Conservation (phyloP, 2,329 filamentous ascomycete species). For the Ciborinia camelliae region DNA sequence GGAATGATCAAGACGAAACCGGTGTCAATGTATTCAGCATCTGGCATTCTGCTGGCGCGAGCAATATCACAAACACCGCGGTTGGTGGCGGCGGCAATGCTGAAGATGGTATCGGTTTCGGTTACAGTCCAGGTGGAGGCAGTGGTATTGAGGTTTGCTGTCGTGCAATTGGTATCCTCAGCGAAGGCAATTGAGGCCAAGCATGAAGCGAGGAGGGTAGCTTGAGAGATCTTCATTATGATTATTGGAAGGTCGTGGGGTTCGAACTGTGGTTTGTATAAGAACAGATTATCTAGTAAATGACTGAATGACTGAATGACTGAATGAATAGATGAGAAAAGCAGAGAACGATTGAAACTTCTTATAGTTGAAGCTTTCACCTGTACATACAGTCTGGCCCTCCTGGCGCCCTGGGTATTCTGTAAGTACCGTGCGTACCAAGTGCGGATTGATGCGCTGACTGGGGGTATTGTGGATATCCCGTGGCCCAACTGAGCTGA, state of each 20-base stretch:
- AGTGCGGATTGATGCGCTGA: not conserved
- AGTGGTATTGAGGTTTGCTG: conserved; percentile 11
- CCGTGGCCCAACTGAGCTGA: not conserved
- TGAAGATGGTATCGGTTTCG: not conserved
- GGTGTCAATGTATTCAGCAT: not conserved
- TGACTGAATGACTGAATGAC: not conserved
- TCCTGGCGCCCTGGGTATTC: not conserved
- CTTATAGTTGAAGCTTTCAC: not conserved
- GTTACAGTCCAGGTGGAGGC: not conserved
- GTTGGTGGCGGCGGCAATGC: conserved; percentile 1
- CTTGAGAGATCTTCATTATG: not conserved
- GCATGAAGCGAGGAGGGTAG: not conserved
- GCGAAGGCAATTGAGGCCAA: not conserved
- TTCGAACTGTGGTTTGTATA: not conserved
- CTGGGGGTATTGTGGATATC: not conserved
- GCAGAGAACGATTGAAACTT: not conserved
- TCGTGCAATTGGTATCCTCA: not conserved
- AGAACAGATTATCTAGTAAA: too few species aligned
- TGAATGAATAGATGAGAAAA: not conserved
- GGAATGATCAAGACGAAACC: not conserved
- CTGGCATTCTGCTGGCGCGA: conserved; percentile 2
- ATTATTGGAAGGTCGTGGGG: not conserved
- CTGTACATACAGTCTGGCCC: not conserved
- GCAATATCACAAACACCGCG: conserved; percentile 1
- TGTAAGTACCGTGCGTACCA: not conserved